Percentiles rank a stretch among this genome's conserved stretches.
phyloP scores from a whole-genome alignment of 2,329 filamentous ascomycete genomes.

The Colletotrichum sidae region DNA sequence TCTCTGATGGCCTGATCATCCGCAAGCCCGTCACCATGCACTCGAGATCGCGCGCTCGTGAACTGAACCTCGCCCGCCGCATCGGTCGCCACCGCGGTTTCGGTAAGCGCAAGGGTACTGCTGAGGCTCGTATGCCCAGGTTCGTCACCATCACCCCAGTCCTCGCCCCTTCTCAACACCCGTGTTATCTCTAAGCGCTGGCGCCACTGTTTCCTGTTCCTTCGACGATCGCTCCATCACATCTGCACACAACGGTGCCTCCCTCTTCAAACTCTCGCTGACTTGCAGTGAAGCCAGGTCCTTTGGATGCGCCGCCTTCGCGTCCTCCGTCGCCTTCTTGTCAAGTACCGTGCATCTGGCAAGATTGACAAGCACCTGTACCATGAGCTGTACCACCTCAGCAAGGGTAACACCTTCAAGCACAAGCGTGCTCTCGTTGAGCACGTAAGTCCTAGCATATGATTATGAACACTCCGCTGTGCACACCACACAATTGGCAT shows the following conservation, averaged over 20 bases:
- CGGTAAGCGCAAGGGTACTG: slow-evolving; percentile 99
- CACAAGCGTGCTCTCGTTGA: slow-evolving; percentile 99
- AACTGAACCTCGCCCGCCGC: slow-evolving; percentile 92
- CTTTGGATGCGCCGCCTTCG: slow-evolving; percentile 99
- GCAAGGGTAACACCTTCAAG: slow-evolving; percentile 99
- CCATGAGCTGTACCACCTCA: slow-evolving; percentile 99
- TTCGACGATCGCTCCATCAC: neutral
- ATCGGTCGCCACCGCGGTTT: slow-evolving; percentile 98
- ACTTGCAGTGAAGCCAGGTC: slow-evolving; percentile 76
- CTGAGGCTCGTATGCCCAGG: slow-evolving; percentile 99
- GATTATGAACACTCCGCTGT: slow-evolving; percentile 9
- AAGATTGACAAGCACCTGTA: slow-evolving; percentile 99
- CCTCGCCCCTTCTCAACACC: neutral
- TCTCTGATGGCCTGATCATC: slow-evolving; percentile 99
- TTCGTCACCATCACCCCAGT: slow-evolving; percentile 61
- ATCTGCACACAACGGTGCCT: neutral
- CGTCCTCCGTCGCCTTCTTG: slow-evolving; percentile 97
- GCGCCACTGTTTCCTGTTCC: neutral
- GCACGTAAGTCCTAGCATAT: slow-evolving; percentile 81
- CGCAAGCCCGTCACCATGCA: slow-evolving; percentile 99
- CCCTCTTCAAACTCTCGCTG: neutral
- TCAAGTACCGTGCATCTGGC: slow-evolving; percentile 99
- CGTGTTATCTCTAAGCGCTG: neutral
- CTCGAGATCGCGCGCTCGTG: slow-evolving; percentile 95
- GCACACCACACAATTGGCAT: slow-evolving; percentile 34